A percentile compares a stretch with the other conserved stretches of the same genome.
Conservation (phyloP, 2,329 filamentous ascomycete genomes). For the Pochonia chlamydosporia region DNA sequence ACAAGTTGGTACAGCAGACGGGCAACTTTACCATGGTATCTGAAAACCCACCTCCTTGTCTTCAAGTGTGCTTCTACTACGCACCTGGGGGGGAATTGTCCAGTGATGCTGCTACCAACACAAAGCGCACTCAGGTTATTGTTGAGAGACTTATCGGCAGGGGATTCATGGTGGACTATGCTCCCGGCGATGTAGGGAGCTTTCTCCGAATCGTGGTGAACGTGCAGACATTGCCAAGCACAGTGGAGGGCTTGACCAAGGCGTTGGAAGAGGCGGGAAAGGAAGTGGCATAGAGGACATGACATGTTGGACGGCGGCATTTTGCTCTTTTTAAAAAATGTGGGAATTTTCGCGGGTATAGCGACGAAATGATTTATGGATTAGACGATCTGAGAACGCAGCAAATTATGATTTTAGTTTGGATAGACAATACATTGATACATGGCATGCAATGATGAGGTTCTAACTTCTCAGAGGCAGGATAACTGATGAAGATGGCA, state of each 20-base stretch:
- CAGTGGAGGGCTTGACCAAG: constrained; percentile 47
- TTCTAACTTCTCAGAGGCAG: too few relatives aligned
- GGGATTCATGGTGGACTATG: constrained; percentile 57
- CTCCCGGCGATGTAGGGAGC: constrained; percentile 48
- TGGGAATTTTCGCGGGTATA: not conserved
- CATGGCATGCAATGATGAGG: too few relatives aligned
- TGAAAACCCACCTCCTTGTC: constrained; percentile 72
- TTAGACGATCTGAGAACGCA: too few relatives aligned
- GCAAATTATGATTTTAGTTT: too few relatives aligned
- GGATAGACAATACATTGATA: too few relatives aligned
- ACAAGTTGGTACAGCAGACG: constrained; percentile 47
- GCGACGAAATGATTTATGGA: not conserved
- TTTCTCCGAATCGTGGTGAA: constrained; percentile 58
- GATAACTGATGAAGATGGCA: too few relatives aligned
- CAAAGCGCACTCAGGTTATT: constrained; percentile 41
- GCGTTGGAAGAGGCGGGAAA: constrained; percentile 44
- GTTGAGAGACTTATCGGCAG: constrained; percentile 40
- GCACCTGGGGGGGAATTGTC: constrained; percentile 48
- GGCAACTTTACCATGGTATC: constrained; percentile 66
- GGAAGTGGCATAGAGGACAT: constrained; percentile 9
- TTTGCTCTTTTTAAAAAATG: not conserved
- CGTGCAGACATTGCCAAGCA: constrained; percentile 45
- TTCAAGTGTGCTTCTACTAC: constrained; percentile 95
- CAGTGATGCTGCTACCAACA: constrained; percentile 38
- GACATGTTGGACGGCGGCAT: not conserved